Percentiles rank a stretch among this genome's conserved stretches.
Evolutionary conservation across 1,139 yeast genomes (phyloP).

Genomic region (Blastobotrys raffinosifermentans): DNA sequence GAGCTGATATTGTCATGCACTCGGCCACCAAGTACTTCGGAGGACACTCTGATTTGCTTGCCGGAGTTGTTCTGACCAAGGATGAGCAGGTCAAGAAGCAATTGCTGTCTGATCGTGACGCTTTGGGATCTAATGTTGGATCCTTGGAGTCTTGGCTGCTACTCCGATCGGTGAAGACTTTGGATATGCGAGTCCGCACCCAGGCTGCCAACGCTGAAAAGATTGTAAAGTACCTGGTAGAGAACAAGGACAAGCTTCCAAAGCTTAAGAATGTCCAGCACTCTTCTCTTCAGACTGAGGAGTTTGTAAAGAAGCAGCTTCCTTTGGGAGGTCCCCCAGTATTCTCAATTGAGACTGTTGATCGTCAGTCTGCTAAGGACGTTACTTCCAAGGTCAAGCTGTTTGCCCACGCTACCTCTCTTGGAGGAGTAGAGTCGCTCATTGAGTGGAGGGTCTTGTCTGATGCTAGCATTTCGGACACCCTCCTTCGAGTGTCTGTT

Average conservation of each 20-base stretch:
- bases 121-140: conserved; percentile 72
- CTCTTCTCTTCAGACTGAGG: conserved; percentile 65
- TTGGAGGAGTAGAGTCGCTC: conserved; percentile 90
- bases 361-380: conserved; percentile 50
- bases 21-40: conserved; percentile 90
- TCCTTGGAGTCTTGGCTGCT: conserved; percentile 70
- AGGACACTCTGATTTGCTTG: conserved; percentile 87
- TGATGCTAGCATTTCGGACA: conserved; percentile 51
- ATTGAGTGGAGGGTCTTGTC: conserved; percentile 86
- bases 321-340: conserved; percentile 69
- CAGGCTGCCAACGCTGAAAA: conserved; percentile 63
- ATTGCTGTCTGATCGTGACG: conserved; percentile 56
- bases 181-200: conserved; percentile 56
- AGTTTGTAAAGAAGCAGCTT: conserved; percentile 60
- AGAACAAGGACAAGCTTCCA: conserved; percentile 44
- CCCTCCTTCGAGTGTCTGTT: conserved; percentile 63
- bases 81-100: conserved; percentile 41
- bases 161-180: conserved; percentile 74
- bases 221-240: conserved; percentile 53
- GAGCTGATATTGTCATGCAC: conserved; percentile 80
- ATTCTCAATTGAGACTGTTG: conserved; percentile 54
- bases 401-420: conserved; percentile 85
- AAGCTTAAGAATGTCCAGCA: conserved; percentile 53
- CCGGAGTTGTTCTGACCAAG: conserved; percentile 70
- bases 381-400: conserved; percentile 63